Conservation (phyloP, 345 rosid genomes). For the Euphorbia tirucalli region DNA sequence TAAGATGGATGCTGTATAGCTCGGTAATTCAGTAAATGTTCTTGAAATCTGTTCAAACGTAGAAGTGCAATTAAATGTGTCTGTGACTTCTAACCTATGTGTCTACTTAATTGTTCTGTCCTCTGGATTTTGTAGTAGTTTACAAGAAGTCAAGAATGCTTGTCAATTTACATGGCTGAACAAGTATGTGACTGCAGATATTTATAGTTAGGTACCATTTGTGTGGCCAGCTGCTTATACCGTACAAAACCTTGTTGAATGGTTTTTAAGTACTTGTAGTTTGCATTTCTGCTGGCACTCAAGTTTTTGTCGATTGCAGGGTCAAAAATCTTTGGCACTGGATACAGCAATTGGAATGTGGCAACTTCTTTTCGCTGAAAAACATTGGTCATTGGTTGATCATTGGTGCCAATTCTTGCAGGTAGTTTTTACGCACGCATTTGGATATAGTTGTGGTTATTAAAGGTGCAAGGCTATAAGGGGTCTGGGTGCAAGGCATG, state of each 20-base stretch:
- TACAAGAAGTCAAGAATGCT: not conserved
- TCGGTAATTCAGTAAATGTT: not conserved
- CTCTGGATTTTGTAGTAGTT: not conserved
- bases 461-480: not conserved
- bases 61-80: not conserved
- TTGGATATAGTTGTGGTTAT: not conserved
- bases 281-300: not conserved
- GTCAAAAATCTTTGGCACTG: slow-evolving; percentile 93
- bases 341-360: slow-evolving; percentile 99
- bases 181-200: not conserved
- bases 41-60: not conserved
- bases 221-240: not conserved
- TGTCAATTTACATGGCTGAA: not conserved
- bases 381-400: slow-evolving; percentile 85
- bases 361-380: slow-evolving; percentile 95
- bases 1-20: not conserved
- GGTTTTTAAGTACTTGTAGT: not conserved
- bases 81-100: not conserved
- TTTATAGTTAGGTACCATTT: not conserved
- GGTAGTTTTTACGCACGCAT: slow-evolving; percentile 38
- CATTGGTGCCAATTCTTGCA: slow-evolving; percentile 98
- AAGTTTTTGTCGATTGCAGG: slow-evolving; percentile 42
- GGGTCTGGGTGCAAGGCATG: no score
- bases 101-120: not conserved
- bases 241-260: not conserved